Evolutionary conservation across 208 protist genomes (phyloP).

Genomic region (Tetramitus jugosus): DNA sequence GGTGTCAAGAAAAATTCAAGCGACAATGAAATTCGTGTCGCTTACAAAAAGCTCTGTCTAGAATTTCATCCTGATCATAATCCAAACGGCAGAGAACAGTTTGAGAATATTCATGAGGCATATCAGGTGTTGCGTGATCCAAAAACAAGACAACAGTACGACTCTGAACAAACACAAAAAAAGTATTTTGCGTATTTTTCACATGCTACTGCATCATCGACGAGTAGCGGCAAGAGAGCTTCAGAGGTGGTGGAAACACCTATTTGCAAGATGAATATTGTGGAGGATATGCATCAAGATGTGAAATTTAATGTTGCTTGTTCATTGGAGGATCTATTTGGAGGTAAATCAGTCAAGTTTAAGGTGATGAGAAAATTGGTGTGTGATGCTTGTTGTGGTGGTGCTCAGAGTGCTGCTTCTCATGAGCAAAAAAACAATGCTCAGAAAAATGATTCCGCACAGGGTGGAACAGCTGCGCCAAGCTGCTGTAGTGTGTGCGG

Average conservation of each 20-base stretch:
- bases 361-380: too few relatives aligned
- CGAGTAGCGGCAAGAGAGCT: neutral
- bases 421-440: too few relatives aligned
- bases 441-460: too few relatives aligned
- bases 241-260: neutral
- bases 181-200: too few relatives aligned
- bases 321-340: neutral
- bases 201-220: neutral
- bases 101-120: constrained; percentile 75
- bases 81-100: constrained; percentile 61
- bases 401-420: too few relatives aligned
- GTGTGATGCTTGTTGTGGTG: too few relatives aligned
- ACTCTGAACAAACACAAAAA: too few relatives aligned
- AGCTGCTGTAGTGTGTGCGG: too few relatives aligned
- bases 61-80: constrained; percentile 76
- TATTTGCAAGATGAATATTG: neutral
- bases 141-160: constrained; percentile 72
- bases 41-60: constrained; percentile 66
- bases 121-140: constrained; percentile 70
- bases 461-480: too few relatives aligned
- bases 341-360: neutral
- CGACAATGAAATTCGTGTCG: constrained; percentile 59
- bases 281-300: neutral
- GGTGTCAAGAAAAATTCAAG: neutral
- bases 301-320: neutral